A percentile compares a stretch with the other conserved stretches of the same genome.
phyloP scores from a whole-genome alignment of 139 green algal genomes.

The Chloropicon primus region DNA sequence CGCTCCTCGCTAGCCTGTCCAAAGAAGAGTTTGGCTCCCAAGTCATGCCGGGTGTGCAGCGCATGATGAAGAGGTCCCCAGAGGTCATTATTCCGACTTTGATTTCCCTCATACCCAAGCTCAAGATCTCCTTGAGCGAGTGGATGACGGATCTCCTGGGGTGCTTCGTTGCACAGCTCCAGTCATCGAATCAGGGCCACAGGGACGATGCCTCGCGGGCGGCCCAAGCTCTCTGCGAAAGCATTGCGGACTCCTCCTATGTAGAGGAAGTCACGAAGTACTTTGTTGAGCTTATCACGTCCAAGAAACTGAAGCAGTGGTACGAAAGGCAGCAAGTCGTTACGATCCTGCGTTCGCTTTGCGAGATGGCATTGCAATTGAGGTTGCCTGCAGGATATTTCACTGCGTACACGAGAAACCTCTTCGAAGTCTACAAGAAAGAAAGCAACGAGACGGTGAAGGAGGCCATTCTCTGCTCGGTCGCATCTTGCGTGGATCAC shows the following conservation, averaged over 20 bases:
- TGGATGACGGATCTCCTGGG: conserved; percentile 31
- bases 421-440: neutral
- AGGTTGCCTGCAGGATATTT: neutral
- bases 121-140: conserved; percentile 31
- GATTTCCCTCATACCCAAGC: conserved; percentile 11
- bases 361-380: neutral
- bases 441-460: neutral
- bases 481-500: neutral
- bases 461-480: neutral
- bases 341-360: neutral
- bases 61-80: conserved; percentile 49
- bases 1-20: conserved; percentile 27
- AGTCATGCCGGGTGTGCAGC: conserved; percentile 40
- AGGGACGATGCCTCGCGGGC: neutral
- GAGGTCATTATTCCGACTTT: conserved; percentile 40
- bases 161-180: conserved; percentile 42
- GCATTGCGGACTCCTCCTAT: too few species aligned
- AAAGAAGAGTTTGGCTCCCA: conserved; percentile 28
- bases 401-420: neutral
- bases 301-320: neutral
- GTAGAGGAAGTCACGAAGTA: neutral
- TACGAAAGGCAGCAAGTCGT: neutral
- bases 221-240: neutral
- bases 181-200: conserved; percentile 35
- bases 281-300: neutral